Conservation (phyloP, 257 asterid genomes). For the Gentiana straminea region DNA sequence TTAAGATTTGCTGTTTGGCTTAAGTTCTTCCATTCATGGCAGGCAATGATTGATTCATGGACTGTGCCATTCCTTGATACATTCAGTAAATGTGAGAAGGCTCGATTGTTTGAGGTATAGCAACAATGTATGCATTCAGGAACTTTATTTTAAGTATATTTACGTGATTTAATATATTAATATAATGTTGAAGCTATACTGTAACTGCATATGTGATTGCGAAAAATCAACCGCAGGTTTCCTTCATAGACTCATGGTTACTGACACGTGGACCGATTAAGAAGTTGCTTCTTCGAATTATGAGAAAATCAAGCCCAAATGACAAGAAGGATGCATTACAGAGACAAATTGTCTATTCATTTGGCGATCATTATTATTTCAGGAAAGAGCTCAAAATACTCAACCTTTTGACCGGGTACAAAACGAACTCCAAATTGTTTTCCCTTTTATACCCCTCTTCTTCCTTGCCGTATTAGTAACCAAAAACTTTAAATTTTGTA, state of each 20-base stretch:
- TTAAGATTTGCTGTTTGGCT: conserved; percentile 1
- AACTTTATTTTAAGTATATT: conserved; percentile 11
- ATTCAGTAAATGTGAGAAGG: conserved; percentile 37
- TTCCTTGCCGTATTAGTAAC: neutral
- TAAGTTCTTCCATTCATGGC: conserved; percentile 16
- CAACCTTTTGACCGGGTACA: conserved; percentile 81
- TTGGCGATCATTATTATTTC: conserved; percentile 84
- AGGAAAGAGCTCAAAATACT: conserved; percentile 81
- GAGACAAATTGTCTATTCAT: conserved; percentile 51
- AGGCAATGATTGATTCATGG: conserved; percentile 90
- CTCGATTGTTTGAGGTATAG: conserved; percentile 64
- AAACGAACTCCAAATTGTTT: conserved; percentile 3
- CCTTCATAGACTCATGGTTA: conserved; percentile 82
- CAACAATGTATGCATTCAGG: conserved; percentile 26
- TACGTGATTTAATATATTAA: too few species aligned
- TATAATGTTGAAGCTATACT: neutral
- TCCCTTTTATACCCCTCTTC: neutral
- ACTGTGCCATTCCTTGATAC: conserved; percentile 50
- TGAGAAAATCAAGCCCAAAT: conserved; percentile 54
- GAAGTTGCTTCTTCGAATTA: conserved; percentile 61
- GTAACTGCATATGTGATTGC: too few species aligned
- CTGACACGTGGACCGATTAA: conserved; percentile 47
- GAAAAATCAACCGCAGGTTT: conserved; percentile 34
- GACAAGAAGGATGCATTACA: conserved; percentile 36
- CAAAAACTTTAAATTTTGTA: neutral